Evolutionary conservation across 306 rosid species (phyloP).

Genomic region (Macrotyloma uniflorum): DNA sequence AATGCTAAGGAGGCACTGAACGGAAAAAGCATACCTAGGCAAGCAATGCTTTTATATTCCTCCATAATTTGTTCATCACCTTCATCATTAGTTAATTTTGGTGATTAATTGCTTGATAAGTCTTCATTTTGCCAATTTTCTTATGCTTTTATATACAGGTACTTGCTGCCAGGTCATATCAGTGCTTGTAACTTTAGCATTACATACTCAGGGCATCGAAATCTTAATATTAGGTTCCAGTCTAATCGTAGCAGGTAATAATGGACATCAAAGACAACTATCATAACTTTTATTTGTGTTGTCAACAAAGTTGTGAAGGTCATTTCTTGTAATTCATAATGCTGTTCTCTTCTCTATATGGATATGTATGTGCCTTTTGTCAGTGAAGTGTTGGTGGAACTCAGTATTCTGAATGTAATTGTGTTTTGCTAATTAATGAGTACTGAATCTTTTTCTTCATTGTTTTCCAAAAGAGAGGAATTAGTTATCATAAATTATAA

Average conservation of each 20-base stretch:
- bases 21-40: conserved; percentile 90
- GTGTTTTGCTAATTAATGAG: conserved; percentile 43
- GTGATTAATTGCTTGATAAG: conserved; percentile 4
- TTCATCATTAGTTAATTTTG: neutral
- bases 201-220: conserved; percentile 81
- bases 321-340: conserved; percentile 38
- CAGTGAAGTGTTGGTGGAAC: conserved; percentile 69
- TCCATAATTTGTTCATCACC: neutral
- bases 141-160: conserved; percentile 46
- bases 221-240: conserved; percentile 86
- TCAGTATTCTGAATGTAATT: conserved; percentile 65
- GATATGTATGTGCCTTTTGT: conserved; percentile 19
- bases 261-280: conserved; percentile 26
- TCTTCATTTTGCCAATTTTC: conserved; percentile 18
- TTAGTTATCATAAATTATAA: conserved; percentile 40
- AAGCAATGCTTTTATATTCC: conserved; percentile 36
- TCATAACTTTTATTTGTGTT: no score
- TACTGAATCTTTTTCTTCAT: conserved; percentile 68
- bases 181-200: conserved; percentile 70
- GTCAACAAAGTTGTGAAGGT: conserved; percentile 12
- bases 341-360: neutral
- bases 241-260: conserved; percentile 88
- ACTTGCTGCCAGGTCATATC: conserved; percentile 77
- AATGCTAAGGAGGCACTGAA: conserved; percentile 77
- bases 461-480: no score